Evolutionary conservation across 2,329 filamentous ascomycete species (phyloP), one percentile per base, ranked within the genome.

Genomic region (Nothophaeocryptopus gaeumannii): DNA sequence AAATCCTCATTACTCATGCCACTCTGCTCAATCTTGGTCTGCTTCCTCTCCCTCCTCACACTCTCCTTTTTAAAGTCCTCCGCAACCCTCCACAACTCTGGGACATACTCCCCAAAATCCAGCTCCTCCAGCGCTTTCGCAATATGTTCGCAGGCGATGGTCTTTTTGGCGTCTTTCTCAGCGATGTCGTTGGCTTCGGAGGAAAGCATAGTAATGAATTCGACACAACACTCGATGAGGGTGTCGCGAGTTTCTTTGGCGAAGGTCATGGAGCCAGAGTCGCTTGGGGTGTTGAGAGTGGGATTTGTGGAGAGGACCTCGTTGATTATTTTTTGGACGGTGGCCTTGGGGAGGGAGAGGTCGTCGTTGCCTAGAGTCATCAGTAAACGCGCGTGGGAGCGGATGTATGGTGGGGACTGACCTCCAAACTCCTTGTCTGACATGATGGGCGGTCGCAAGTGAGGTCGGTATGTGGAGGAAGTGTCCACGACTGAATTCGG

Each of bases 151-250:
- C 89, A 95, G 10, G 92, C 92, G 62, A 99, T 99, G 3, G 93
- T 99, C 80, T 99, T 99, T 77, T 99, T 99, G 42, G 91, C 89
- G 66, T 99, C 93, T 72, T 96, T 96, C 70, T 99, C 93, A 10
- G 91, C 95, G 58, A 99, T 99, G 64, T 99, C 93, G 72, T 99
- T 99, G 55, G 93, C 93, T 74, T 99, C 92, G 40, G 89, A 95
- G n/a, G 91, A 96, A 62, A 99, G 88, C 64, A 99, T 82, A 13
- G 93, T 97, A 71, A 99, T 96, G 71, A 99, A 99, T 71, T 99
- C 93, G 65, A 99, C 92, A 67, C 93, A 99, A 75, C 93, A 97
- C 75, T 97, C 93, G 64, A 99, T 99, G 45, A 99, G 79, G 2
- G 97, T 79, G 67, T 99, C 93, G 53, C 93, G 86, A 10, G 92